These are phyloP conservation scores for Hymenoscyphus linearis DNA, from an alignment of 2,329 filamentous ascomycete genomes.

Conservation along the genomic window DNA sequence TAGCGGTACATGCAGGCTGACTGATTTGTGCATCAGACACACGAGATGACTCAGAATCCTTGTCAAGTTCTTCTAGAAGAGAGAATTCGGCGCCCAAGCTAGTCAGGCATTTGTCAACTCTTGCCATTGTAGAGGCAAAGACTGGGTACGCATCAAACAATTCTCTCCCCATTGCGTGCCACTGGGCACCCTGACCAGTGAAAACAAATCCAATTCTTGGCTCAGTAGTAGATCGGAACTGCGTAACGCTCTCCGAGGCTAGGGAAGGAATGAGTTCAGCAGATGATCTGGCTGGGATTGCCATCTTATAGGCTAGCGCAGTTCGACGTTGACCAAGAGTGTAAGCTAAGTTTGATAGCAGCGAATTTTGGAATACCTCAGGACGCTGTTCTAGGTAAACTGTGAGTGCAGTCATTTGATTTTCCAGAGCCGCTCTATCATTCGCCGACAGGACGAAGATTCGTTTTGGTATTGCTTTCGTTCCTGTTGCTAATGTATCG, in stretches of 20 bases:
- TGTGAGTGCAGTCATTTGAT: constrained; percentile 16
- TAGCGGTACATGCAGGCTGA: constrained; percentile 42
- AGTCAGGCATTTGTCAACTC: constrained; percentile 32
- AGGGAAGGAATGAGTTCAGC: constrained; percentile 35
- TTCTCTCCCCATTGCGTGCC: constrained; percentile 28
- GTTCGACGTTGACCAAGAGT: constrained; percentile 28
- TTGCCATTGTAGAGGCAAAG: constrained; percentile 33
- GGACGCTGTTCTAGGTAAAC: constrained; percentile 24
- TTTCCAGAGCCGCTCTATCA: constrained; percentile 17
- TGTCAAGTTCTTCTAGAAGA: constrained; percentile 34
- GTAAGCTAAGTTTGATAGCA: constrained; percentile 24
- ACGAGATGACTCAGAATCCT: constrained; percentile 32
- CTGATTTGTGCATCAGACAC: constrained; percentile 38
- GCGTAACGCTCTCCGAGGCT: constrained; percentile 31
- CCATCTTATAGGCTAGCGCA: constrained; percentile 22
- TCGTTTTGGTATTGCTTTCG: constrained; percentile 11
- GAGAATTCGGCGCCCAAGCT: constrained; percentile 32
- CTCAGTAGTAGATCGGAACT: constrained; percentile 11
- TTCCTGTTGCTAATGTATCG: constrained; percentile 15
- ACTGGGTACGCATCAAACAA: constrained; percentile 32
- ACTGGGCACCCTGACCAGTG: constrained; percentile 25
- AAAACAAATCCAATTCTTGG: constrained; percentile 25
- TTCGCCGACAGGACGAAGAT: constrained; percentile 26
- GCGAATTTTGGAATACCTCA: constrained; percentile 22
- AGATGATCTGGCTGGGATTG: constrained; percentile 16